Conservation (phyloP, 2,329 filamentous ascomycete species). For the Hawksworthiomyces lignivorus region DNA sequence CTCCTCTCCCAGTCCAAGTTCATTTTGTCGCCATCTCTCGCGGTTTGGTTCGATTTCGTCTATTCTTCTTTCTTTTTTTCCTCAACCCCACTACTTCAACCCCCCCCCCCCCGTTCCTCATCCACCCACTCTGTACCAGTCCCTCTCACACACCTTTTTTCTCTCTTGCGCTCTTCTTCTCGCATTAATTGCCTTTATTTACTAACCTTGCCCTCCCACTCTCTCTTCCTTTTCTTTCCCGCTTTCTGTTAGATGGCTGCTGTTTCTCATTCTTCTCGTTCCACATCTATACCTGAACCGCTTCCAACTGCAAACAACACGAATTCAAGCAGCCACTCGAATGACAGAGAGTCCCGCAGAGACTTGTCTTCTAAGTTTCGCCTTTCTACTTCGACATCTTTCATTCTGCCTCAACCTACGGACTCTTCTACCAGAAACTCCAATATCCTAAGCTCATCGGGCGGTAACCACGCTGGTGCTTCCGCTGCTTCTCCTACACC, state of each 20-base stretch:
- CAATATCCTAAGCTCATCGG: too few species aligned
- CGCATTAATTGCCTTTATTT: constrained; percentile 5
- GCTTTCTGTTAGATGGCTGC: constrained; percentile 38
- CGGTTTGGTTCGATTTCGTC: not conserved
- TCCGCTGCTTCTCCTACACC: not conserved
- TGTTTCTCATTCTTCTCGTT: constrained; percentile 23
- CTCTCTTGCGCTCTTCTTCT: constrained; percentile 5
- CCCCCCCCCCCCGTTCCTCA: constrained; percentile 1
- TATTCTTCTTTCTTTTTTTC: not conserved
- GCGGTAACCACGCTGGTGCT: too few species aligned
- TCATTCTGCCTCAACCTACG: constrained; percentile 3
- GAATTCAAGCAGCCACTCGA: constrained; percentile 3
- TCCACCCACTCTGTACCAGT: constrained; percentile 3
- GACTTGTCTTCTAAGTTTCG: constrained; percentile 8
- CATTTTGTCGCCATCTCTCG: not conserved
- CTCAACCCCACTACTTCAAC: constrained; percentile 5
- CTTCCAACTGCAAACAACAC: constrained; percentile 9
- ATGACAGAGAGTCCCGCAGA: constrained; percentile 7
- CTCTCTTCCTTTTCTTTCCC: constrained; percentile 5
- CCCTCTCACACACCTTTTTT: constrained; percentile 6
- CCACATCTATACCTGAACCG: constrained; percentile 18
- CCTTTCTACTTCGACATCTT: constrained; percentile 4
- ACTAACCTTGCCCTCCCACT: constrained; percentile 1
- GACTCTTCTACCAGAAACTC: too few species aligned
- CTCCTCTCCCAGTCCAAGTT: too few species aligned